Percentiles rank a stretch among this genome's conserved stretches.
Conservation (phyloP, 2,329 filamentous ascomycete genomes). For the Apiospora sp. region DNA sequence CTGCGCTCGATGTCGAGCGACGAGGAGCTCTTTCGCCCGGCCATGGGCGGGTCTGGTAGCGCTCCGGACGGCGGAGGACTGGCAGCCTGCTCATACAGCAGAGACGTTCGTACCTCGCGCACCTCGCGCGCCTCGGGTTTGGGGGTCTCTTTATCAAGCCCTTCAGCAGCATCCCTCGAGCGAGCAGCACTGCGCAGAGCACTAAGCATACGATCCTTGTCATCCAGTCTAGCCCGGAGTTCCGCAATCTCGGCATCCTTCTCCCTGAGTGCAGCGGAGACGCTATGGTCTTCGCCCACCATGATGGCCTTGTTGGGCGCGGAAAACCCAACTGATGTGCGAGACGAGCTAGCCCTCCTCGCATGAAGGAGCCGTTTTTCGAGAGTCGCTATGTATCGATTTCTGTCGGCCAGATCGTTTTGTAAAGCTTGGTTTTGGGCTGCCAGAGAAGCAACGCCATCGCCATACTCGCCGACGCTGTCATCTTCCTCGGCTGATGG, state of each 20-base stretch:
- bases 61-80: conserved; percentile 43
- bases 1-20: conserved; percentile 57
- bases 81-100: conserved; percentile 43
- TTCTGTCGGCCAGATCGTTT: conserved; percentile 95
- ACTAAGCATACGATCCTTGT: conserved; percentile 92
- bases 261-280: conserved; percentile 77
- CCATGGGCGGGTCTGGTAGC: conserved; percentile 41
- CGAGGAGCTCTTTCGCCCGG: conserved; percentile 39
- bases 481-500: conserved; percentile 69
- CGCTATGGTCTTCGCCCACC: conserved; percentile 81
- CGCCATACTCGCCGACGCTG: conserved; percentile 81
- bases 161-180: conserved; percentile 82
- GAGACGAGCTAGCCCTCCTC: conserved; percentile 85
- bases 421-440: conserved; percentile 93
- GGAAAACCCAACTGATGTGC: conserved; percentile 78
- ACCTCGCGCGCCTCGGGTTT: conserved; percentile 28
- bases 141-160: conserved; percentile 41
- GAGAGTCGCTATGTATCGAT: conserved; percentile 91
- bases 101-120: conserved; percentile 38
- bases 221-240: conserved; percentile 86
- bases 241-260: conserved; percentile 94
- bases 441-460: conserved; percentile 81
- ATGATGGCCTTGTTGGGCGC: conserved; percentile 68
- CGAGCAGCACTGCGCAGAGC: conserved; percentile 86
- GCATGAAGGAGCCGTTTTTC: conserved; percentile 94